These are phyloP conservation scores for Lactarius psammicola DNA, from an alignment of 768 basidiomycete genomes.

Conservation along the genomic window DNA sequence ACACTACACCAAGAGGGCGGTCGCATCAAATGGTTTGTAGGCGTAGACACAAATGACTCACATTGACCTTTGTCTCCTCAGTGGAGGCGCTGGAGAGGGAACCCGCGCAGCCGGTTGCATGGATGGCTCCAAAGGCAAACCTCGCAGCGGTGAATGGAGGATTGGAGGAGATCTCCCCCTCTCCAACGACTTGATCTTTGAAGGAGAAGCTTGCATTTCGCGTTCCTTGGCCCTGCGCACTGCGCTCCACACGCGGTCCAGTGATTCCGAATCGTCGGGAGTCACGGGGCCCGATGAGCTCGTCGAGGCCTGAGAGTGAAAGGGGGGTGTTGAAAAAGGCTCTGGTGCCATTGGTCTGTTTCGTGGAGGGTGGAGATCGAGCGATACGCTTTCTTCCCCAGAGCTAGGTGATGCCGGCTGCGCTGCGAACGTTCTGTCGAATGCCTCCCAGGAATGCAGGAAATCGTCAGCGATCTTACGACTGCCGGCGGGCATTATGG, in stretches of 20 bases:
- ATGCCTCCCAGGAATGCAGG: slow-evolving; percentile 29
- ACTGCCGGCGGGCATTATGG: slow-evolving; percentile 25
- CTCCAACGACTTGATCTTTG: slow-evolving; percentile 71
- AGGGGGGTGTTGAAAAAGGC: slow-evolving; percentile 28
- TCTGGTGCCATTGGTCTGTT: slow-evolving; percentile 30
- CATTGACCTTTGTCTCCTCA: slow-evolving; percentile 66
- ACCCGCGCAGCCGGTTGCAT: slow-evolving; percentile 10
- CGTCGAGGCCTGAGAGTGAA: slow-evolving; percentile 25
- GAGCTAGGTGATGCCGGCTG: slow-evolving; percentile 24
- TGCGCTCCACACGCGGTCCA: slow-evolving; percentile 65
- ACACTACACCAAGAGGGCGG: slow-evolving; percentile 44
- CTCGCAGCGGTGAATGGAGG: slow-evolving; percentile 17
- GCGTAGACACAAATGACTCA: slow-evolving; percentile 36
- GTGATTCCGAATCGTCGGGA: slow-evolving; percentile 34
- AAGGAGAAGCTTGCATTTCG: slow-evolving; percentile 63
- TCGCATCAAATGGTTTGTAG: not conserved
- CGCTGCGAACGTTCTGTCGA: slow-evolving; percentile 29
- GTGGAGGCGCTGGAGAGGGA: slow-evolving; percentile 35
- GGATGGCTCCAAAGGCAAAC: slow-evolving; percentile 12
- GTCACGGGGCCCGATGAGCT: slow-evolving; percentile 29
- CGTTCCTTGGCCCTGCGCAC: slow-evolving; percentile 64
- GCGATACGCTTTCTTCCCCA: slow-evolving; percentile 21
- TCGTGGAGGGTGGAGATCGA: slow-evolving; percentile 15
- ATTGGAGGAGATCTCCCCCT: slow-evolving; percentile 31
- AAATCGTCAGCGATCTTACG: slow-evolving; percentile 25